A percentile compares a stretch with the other conserved stretches of the same genome.
Conservation (phyloP, 2,329 filamentous ascomycete species). For the Colletotrichum tabaci region DNA sequence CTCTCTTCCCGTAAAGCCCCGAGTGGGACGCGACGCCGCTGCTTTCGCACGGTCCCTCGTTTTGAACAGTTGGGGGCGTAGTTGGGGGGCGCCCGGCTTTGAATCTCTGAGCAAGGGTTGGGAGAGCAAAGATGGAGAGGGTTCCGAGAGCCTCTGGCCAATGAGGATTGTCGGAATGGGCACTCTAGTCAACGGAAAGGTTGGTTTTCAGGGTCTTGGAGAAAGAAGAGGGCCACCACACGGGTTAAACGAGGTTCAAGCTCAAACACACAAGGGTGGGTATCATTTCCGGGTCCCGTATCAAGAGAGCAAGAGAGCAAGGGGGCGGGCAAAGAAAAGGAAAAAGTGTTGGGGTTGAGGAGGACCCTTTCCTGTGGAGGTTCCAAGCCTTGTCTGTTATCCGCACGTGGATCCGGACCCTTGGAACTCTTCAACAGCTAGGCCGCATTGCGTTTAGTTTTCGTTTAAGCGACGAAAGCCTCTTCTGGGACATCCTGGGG, state of each 20-base stretch:
- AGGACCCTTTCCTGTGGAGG: constrained; percentile 12
- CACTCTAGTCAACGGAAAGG: constrained; percentile 16
- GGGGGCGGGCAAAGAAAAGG: background rate
- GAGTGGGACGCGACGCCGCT: constrained; percentile 22
- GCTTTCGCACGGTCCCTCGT: constrained; percentile 27
- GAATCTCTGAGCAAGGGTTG: constrained; percentile 10
- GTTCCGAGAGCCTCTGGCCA: constrained; percentile 5
- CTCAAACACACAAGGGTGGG: constrained; percentile 33
- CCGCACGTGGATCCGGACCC: constrained; percentile 36
- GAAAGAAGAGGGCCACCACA: background rate
- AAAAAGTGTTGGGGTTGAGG: constrained; percentile 42
- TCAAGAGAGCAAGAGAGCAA: background rate
- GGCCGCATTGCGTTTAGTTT: constrained; percentile 5
- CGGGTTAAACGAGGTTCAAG: constrained; percentile 29
- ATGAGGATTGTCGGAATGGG: constrained; percentile 9
- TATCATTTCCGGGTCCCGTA: constrained; percentile 23
- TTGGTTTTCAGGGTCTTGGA: constrained; percentile 30
- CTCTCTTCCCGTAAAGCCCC: constrained; percentile 22
- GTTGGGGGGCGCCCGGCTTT: constrained; percentile 6
- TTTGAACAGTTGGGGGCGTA: constrained; percentile 9
- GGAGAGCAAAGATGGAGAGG: constrained; percentile 21
- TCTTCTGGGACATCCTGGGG: constrained; percentile 16
- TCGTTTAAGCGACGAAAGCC: constrained; percentile 29
- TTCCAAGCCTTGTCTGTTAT: constrained; percentile 20
- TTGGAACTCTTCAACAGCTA: constrained; percentile 14